Evolutionary conservation across 2,329 filamentous ascomycete genomes (phyloP), one percentile per base, ranked within the genome.

Genomic region (Alternaria longipes): DNA sequence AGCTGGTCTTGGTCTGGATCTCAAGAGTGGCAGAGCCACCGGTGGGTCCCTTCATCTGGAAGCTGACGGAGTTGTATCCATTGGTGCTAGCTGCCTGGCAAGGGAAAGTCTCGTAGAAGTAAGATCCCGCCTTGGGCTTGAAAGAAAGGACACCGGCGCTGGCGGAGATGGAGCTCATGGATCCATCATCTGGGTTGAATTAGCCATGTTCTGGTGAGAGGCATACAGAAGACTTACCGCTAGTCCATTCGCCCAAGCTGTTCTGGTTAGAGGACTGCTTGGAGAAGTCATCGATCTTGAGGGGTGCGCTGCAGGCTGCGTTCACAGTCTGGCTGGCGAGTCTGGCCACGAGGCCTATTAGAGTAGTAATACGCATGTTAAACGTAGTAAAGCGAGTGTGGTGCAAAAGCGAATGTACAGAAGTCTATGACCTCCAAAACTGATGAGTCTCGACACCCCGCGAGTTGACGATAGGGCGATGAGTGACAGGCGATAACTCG

Each of bases 71-170:
- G 64, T 76, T 81, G 71, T 86, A 86, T 60, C 80, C 80, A 50
- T 83, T 79, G 49, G 75, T 79, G 16, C 74, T 74, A 18, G 84
- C 80, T 40, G 79, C 74, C 66, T 83, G 79, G 74, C 85, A 87
- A 0, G 74, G 67, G 55, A 87, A 82, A 2, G 81, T 83, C 70
- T 85, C 84, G 68, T 86, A 86, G 63, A 85, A 86, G 75, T 87
- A 87, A 12, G 84, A 82, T 26, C 66, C 69, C 16, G 78, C 68
- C 62, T 81, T 83, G 32, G 83, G 82, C n/a, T 80, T 83, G 74
- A 87, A 84, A 8, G 80, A 81, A 22, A 86, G 79, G 30, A 83
- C 80, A 47, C 82, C 81, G 14, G 75, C 75, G 14, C 76, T 75
- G 34, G 77, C 81, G 45, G 76, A 78, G 71, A 83, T 71, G 69